phyloP scores from a whole-genome alignment of 1,284 basidiomycete genomes.

The Apiotrichum gracile region DNA sequence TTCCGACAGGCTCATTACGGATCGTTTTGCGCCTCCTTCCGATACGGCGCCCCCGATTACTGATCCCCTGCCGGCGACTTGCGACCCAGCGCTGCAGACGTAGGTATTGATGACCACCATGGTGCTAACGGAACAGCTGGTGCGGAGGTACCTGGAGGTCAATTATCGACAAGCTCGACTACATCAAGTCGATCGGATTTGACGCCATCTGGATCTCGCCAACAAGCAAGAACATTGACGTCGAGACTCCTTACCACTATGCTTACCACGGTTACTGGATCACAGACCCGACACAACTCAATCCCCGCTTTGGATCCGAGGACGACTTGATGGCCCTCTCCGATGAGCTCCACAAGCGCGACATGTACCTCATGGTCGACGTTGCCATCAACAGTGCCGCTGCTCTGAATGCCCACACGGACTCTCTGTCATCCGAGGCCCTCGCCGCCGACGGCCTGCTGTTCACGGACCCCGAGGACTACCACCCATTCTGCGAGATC shows the following conservation, averaged over 20 bases:
- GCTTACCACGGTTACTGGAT: constrained; percentile 49
- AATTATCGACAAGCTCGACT: constrained; percentile 66
- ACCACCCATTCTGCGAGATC: constrained; percentile 62
- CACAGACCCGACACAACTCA: constrained; percentile 59
- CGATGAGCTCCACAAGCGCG: constrained; percentile 59
- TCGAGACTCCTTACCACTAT: constrained; percentile 56
- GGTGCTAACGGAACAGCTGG: constrained; percentile 47
- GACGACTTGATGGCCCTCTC: constrained; percentile 64
- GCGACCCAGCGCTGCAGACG: constrained; percentile 30
- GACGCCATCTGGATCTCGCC: constrained; percentile 58
- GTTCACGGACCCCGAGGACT: constrained; percentile 45
- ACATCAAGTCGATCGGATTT: constrained; percentile 69
- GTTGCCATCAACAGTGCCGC: constrained; percentile 71
- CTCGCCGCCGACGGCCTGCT: constrained; percentile 27
- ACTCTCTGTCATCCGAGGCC: constrained; percentile 17
- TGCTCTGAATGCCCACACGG: constrained; percentile 37
- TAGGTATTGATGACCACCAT: constrained; percentile 34
- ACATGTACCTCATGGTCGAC: constrained; percentile 75
- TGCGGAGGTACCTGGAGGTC: constrained; percentile 74
- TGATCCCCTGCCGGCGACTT: constrained; percentile 46
- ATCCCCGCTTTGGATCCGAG: constrained; percentile 61
- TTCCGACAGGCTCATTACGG: constrained; percentile 60
- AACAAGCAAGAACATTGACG: constrained; percentile 57
- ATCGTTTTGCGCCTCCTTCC: constrained; percentile 61
- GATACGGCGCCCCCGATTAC: constrained; percentile 53